These are phyloP conservation scores for Trichoderma brevicompactum DNA, from an alignment of 2,329 filamentous ascomycete genomes.

Conservation along the genomic window DNA sequence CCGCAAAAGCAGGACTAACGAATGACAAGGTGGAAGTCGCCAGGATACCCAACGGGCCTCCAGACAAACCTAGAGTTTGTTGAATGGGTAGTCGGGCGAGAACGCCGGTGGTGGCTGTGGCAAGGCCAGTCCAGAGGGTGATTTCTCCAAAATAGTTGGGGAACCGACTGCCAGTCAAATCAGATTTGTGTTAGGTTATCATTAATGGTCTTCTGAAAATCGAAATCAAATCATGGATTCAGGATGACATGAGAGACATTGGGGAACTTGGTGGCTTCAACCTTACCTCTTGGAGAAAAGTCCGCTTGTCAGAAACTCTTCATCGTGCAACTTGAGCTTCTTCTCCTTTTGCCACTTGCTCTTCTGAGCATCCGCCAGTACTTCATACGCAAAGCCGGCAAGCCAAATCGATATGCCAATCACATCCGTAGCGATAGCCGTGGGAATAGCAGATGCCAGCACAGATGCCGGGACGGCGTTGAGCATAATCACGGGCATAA, in stretches of 20 bases:
- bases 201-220: background rate
- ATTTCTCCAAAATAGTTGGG: slow-evolving; percentile 76
- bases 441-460: slow-evolving; percentile 53
- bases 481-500: slow-evolving; percentile 66
- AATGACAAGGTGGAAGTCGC: slow-evolving; percentile 51
- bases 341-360: slow-evolving; percentile 63
- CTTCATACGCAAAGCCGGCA: slow-evolving; percentile 56
- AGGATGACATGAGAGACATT: no score
- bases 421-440: slow-evolving; percentile 56
- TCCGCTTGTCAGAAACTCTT: slow-evolving; percentile 67
- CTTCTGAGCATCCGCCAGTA: slow-evolving; percentile 68
- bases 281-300: slow-evolving; percentile 60
- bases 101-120: slow-evolving; percentile 60
- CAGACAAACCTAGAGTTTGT: slow-evolving; percentile 59
- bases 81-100: slow-evolving; percentile 60
- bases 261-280: no score
- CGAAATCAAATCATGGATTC: no score
- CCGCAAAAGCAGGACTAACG: slow-evolving; percentile 66
- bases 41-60: slow-evolving; percentile 41
- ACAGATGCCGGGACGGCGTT: slow-evolving; percentile 63
- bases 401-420: slow-evolving; percentile 51
- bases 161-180: slow-evolving; percentile 51
- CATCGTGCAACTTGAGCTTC: slow-evolving; percentile 67
- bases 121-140: slow-evolving; percentile 70
- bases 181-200: background rate